phyloP scores from a whole-genome alignment of 2,329 filamentous ascomycete genomes.

The Niveomyces coronatus region DNA sequence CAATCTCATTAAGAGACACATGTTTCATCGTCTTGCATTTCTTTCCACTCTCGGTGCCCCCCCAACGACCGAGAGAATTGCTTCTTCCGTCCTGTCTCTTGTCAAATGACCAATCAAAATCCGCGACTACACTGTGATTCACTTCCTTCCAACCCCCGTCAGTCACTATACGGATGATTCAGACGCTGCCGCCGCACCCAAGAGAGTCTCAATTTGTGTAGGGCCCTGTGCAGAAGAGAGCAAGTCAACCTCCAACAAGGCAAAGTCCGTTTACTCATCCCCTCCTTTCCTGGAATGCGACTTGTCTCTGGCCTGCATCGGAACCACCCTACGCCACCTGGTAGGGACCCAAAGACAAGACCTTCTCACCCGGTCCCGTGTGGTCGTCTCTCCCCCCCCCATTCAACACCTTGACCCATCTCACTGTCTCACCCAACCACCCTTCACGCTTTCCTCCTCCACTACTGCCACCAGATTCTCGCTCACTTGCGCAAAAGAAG shows the following conservation, averaged over 20 bases:
- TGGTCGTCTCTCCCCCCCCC: constrained; percentile 21
- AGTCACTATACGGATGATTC: constrained; percentile 3
- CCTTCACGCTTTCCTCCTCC: constrained; percentile 21
- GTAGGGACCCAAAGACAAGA: no score
- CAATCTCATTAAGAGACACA: neutral
- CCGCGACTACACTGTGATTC: no score
- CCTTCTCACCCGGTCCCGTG: no score
- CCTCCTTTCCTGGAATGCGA: constrained; percentile 28
- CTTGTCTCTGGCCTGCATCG: constrained; percentile 28
- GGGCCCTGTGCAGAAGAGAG: constrained; percentile 9
- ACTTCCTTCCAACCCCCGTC: no score
- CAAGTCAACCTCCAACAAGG: constrained; percentile 6
- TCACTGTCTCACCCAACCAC: constrained; percentile 26
- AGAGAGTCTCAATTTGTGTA: no score
- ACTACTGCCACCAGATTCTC: no score
- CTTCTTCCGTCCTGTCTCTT: constrained; percentile 4
- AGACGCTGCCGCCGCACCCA: constrained; percentile 10
- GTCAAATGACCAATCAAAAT: no score
- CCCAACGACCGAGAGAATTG: neutral
- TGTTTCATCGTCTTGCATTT: neutral
- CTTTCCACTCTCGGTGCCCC: neutral
- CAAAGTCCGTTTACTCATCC: constrained; percentile 11
- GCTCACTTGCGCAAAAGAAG: no score
- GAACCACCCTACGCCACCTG: constrained; percentile 23
- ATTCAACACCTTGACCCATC: constrained; percentile 23